Conservation (phyloP, 495 filamentous ascomycete genomes). For the Hyaloscypha hepaticicola region DNA sequence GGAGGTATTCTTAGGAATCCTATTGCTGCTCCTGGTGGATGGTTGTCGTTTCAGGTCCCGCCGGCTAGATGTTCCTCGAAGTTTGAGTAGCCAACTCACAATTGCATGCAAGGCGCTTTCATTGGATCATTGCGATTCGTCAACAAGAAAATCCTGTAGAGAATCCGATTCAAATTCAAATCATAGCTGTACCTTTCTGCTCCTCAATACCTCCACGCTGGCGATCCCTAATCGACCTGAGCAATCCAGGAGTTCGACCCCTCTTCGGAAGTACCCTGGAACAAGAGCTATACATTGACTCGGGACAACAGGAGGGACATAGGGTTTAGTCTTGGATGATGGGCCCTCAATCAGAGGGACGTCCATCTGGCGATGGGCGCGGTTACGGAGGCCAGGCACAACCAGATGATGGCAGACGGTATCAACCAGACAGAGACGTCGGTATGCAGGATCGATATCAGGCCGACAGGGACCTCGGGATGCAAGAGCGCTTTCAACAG, state of each 20-base stretch:
- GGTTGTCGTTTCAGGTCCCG: conserved; percentile 31
- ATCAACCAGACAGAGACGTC: conserved; percentile 27
- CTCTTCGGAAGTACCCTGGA: conserved; percentile 6
- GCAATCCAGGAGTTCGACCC: conserved; percentile 9
- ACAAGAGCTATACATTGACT: neutral
- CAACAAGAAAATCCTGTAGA: conserved; percentile 20
- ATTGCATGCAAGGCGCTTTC: conserved; percentile 29
- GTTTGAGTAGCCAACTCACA: conserved; percentile 33
- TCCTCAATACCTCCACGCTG: conserved; percentile 15
- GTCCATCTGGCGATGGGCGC: conserved; percentile 31
- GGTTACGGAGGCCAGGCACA: conserved; percentile 20
- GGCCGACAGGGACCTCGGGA: conserved; percentile 10
- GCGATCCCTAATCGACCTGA: conserved; percentile 15
- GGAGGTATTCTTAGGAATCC: conserved; percentile 11
- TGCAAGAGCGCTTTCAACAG: conserved; percentile 10
- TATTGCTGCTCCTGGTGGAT: conserved; percentile 23
- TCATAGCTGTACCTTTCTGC: neutral
- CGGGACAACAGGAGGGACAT: conserved; percentile 8
- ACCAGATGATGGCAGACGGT: conserved; percentile 22
- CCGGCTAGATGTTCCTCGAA: conserved; percentile 27
- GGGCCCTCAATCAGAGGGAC: conserved; percentile 34
- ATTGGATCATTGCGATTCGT: conserved; percentile 28
- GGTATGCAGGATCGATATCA: conserved; percentile 19
- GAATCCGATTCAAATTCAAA: conserved; percentile 12
- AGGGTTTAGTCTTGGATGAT: conserved; percentile 10